These are phyloP conservation scores for Verticillium zaregamsianum DNA, from an alignment of 2,329 filamentous ascomycete genomes.

Conservation along the genomic window DNA sequence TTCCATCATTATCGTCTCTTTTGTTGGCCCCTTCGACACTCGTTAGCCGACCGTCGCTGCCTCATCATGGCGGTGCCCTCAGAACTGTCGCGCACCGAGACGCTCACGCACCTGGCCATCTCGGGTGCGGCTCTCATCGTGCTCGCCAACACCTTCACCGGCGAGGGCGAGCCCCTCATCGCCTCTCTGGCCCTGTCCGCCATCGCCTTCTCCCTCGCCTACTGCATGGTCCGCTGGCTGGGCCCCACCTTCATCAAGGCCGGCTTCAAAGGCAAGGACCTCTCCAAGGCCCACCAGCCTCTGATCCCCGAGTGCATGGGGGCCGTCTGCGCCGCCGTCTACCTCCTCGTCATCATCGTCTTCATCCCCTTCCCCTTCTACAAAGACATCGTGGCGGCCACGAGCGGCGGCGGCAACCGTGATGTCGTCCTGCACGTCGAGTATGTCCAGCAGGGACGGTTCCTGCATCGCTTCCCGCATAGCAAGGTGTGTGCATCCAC, in stretches of 20 bases:
- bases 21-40: neutral
- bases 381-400: slow-evolving; percentile 94
- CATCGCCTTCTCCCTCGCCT: slow-evolving; percentile 76
- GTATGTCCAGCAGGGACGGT: slow-evolving; percentile 74
- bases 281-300: slow-evolving; percentile 65
- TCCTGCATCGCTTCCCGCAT: slow-evolving; percentile 89
- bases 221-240: slow-evolving; percentile 88
- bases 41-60: neutral
- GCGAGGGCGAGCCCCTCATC: slow-evolving; percentile 82
- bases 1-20: neutral
- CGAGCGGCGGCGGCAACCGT: slow-evolving; percentile 86
- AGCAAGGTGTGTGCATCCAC: slow-evolving; percentile 62
- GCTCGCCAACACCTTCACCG: slow-evolving; percentile 75
- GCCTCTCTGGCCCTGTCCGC: slow-evolving; percentile 84
- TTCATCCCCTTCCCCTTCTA: slow-evolving; percentile 98
- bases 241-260: slow-evolving; percentile 84
- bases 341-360: slow-evolving; percentile 80
- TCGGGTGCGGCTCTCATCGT: slow-evolving; percentile 67
- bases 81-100: slow-evolving; percentile 44
- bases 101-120: slow-evolving; percentile 56
- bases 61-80: neutral
- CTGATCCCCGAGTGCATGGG: slow-evolving; percentile 97
- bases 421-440: slow-evolving; percentile 75
- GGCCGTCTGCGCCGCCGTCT: slow-evolving; percentile 86
- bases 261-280: slow-evolving; percentile 84